phyloP scores from a whole-genome alignment of 2,329 filamentous ascomycete species.

The Ophiostoma novo-ulmi region DNA sequence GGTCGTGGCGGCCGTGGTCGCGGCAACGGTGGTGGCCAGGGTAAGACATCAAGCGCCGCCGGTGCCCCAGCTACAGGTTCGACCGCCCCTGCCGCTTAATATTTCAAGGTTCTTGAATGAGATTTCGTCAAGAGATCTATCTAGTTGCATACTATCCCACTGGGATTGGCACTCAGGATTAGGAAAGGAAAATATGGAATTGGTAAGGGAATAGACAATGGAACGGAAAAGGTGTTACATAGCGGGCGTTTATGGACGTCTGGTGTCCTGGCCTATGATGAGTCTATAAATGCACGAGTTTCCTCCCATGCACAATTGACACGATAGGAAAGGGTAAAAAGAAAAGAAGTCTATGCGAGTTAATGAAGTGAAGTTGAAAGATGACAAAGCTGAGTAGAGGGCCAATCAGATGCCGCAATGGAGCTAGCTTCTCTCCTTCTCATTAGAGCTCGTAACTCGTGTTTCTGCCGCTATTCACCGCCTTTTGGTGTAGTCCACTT shows the following conservation, averaged over 20 bases:
- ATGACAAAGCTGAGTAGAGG: neutral
- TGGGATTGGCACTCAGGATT: neutral
- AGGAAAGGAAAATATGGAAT: conserved; percentile 10
- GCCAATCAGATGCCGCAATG: conserved; percentile 17
- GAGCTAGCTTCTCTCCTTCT: conserved; percentile 8
- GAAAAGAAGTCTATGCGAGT: neutral
- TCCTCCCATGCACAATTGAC: neutral
- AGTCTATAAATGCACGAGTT: neutral
- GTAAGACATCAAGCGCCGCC: neutral
- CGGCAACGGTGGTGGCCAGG: conserved; percentile 31
- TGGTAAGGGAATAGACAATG: neutral
- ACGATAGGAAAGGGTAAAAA: neutral
- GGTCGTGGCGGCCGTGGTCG: conserved; percentile 37
- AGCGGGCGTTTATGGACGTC: neutral
- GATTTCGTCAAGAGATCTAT: neutral
- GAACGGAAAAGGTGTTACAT: neutral
- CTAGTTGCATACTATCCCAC: neutral
- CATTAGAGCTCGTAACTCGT: neutral
- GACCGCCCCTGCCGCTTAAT: neutral
- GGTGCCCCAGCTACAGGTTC: neutral
- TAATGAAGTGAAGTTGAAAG: neutral
- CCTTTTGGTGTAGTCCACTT: conserved; percentile 21
- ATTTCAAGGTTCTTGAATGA: neutral
- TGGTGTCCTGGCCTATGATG: neutral
- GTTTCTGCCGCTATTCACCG: conserved; percentile 24